Evolutionary conservation across 345 rosid species (phyloP).

Genomic region (Corymbia maculata): DNA sequence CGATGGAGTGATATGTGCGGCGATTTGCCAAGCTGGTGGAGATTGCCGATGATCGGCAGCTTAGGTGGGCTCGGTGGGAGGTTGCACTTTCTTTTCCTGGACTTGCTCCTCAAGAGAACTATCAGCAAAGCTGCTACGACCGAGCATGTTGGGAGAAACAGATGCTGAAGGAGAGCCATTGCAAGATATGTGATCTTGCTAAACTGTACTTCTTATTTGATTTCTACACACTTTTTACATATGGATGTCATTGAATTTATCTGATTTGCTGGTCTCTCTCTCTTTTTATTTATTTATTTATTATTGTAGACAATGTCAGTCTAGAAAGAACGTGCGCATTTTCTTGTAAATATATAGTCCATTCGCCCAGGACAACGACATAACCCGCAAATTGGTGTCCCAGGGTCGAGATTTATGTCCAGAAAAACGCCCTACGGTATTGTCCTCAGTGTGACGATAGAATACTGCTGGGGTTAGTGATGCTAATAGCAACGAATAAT

Average conservation of each 20-base stretch:
- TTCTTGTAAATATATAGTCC: too few relatives aligned
- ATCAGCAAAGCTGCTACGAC: constrained; percentile 1
- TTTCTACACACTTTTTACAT: neutral
- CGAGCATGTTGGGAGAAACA: neutral
- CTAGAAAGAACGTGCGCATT: neutral
- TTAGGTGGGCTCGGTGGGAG: constrained; percentile 36
- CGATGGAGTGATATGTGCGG: constrained; percentile 25
- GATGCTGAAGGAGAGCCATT: neutral
- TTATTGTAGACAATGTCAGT: neutral
- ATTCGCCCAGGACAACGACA: neutral
- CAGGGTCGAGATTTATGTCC: too few relatives aligned
- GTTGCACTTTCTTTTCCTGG: constrained; percentile 8
- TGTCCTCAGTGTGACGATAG: too few relatives aligned
- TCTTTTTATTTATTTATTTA: too few relatives aligned
- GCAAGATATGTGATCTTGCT: neutral
- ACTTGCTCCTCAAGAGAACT: constrained; percentile 1
- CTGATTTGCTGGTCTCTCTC: neutral
- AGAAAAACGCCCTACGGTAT: too few relatives aligned
- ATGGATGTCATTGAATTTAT: neutral
- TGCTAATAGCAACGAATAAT: too few relatives aligned
- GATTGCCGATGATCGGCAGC: constrained; percentile 41
- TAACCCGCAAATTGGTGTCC: too few relatives aligned
- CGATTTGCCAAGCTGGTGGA: constrained; percentile 24
- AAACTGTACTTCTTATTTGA: neutral
- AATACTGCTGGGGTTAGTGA: too few relatives aligned